Conservation (phyloP, 2,329 filamentous ascomycete genomes). For the Cephalotrichum gorgonifer region DNA sequence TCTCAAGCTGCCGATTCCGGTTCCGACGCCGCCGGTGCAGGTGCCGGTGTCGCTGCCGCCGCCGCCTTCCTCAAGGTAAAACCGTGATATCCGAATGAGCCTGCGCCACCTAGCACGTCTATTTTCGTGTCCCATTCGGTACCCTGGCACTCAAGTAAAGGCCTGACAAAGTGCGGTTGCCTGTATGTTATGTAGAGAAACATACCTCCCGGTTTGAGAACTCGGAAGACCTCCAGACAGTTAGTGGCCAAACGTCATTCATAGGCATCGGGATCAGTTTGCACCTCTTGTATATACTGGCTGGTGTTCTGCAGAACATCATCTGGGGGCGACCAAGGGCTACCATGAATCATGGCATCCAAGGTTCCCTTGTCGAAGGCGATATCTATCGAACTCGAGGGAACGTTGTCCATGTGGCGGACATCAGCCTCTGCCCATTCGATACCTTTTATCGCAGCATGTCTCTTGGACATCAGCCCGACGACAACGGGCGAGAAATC, state of each 20-base stretch:
- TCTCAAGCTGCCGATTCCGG: no score
- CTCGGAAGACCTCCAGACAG: constrained; percentile 26
- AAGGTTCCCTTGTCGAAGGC: constrained; percentile 48
- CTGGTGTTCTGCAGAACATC: constrained; percentile 36
- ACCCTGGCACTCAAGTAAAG: constrained; percentile 27
- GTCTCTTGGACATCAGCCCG: constrained; percentile 35
- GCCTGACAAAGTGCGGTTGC: constrained; percentile 43
- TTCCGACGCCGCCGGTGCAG: no score
- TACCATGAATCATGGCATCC: constrained; percentile 45
- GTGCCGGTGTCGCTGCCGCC: no score
- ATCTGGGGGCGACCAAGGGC: constrained; percentile 38
- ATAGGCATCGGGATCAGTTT: neutral
- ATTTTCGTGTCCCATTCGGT: constrained; percentile 32
- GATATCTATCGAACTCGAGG: constrained; percentile 33
- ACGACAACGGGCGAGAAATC: constrained; percentile 48
- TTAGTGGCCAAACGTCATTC: neutral
- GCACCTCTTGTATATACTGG: constrained; percentile 32
- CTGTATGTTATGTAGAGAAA: constrained; percentile 44
- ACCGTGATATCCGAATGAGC: constrained; percentile 38
- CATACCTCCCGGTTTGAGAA: constrained; percentile 33
- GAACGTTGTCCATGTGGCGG: constrained; percentile 32
- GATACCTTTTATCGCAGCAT: constrained; percentile 27
- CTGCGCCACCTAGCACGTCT: constrained; percentile 26
- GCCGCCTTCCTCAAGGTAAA: constrained; percentile 25
- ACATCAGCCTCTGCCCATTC: constrained; percentile 41